Evolutionary conservation across 495 filamentous ascomycete genomes (phyloP), one percentile per base, ranked within the genome.

Genomic region (Penicillium soppii): DNA sequence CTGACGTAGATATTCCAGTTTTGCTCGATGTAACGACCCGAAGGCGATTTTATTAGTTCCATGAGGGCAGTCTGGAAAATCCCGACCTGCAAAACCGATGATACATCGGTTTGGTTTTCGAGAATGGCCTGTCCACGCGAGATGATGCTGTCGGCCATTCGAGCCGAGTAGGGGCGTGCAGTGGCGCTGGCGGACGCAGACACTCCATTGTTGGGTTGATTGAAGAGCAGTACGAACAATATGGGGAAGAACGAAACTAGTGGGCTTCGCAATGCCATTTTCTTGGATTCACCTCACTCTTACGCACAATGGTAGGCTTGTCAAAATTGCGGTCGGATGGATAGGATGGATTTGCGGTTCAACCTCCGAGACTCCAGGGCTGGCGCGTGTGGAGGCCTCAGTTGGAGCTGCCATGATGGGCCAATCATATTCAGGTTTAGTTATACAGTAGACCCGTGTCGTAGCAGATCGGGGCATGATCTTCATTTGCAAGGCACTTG

Each of bases 131-230:
- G 73, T 25, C 70, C 69, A 25, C 70, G 68, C 7, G 62, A 53
- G 44, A 81, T 80, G 52, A 77, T 66, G 41, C 73, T 77, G 54
- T 80, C 71, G 29, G 75, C 70, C 74, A 77, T 74, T 63, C 70
- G 66, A 22, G 64, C 59, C 25, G 74, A 72, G 52, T 77, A 78
- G 2, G 58, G 56, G 6, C 58, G 56, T 35, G 32, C 32, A 35
- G 32, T 35, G 32, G 32, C 13, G 32, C 13, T 35, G 32, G 32
- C 32, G 32, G 32, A 1, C 13, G 32, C 8, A 35, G 32, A 35
- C 32, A 15, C 32, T 35, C 9, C 32, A 35, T 27, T 27, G 25
- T 35, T 35, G 32, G 32, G 9, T 35, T 35, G 32, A 35, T 15
- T 35, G 32, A 35, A 35, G 32, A 35, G 32, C 32, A 35, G 32